phyloP scores from a whole-genome alignment of 176 grass and related monocot genomes.

The Stipa capillata region DNA sequence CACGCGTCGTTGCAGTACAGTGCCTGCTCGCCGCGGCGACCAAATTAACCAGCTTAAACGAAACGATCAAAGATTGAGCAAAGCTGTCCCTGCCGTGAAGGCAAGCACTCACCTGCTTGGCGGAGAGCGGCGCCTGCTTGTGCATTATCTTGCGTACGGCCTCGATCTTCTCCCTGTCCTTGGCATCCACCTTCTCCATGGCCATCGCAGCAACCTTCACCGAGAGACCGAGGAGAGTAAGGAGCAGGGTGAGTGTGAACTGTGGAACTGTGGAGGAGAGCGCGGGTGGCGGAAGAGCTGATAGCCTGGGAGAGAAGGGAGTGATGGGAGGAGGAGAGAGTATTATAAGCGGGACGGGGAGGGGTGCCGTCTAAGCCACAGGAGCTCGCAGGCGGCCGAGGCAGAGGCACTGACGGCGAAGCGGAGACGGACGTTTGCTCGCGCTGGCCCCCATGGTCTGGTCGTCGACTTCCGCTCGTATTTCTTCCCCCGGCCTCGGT shows the following conservation, averaged over 20 bases:
- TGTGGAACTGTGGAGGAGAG: background rate
- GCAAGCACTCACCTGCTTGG: constrained; percentile 57
- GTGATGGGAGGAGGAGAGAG: background rate
- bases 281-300: background rate
- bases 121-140: constrained; percentile 77
- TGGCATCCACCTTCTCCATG: constrained; percentile 64
- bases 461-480: constrained; percentile 16
- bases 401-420: constrained; percentile 10
- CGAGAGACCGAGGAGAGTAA: background rate
- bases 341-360: constrained; percentile 30
- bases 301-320: background rate
- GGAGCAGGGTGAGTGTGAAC: background rate
- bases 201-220: constrained; percentile 33
- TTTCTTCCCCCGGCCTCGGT: background rate
- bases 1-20: constrained; percentile 91
- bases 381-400: background rate
- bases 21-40: constrained; percentile 40
- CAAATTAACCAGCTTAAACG: background rate
- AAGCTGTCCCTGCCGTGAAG: background rate
- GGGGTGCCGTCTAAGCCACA: constrained; percentile 22
- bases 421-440: constrained; percentile 7
- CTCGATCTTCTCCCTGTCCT: constrained; percentile 72
- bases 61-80: background rate
- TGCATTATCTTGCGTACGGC: constrained; percentile 64
- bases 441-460: background rate